These are phyloP conservation scores for Solanum lycopersicoides DNA, from an alignment of 257 asterid genomes.

Conservation along the genomic window DNA sequence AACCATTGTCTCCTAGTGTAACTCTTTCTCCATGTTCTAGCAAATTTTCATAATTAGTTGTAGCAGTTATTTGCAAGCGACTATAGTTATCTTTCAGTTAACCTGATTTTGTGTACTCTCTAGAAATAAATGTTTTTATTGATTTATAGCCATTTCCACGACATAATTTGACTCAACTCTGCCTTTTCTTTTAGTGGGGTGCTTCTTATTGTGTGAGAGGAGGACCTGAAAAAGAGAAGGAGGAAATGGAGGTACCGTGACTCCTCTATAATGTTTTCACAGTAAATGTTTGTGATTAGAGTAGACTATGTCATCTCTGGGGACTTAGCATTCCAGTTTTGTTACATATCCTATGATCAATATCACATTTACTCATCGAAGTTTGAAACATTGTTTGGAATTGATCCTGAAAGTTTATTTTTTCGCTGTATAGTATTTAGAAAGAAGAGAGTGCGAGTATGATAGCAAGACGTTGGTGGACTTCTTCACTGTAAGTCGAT, in stretches of 20 bases:
- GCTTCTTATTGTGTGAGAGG: constrained; percentile 10
- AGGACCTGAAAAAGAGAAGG: constrained; percentile 2
- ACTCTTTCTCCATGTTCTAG: not conserved
- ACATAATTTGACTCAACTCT: not conserved
- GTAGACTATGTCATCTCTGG: not conserved
- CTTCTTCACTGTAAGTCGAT: no score
- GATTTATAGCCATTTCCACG: not conserved
- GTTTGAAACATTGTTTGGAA: no score
- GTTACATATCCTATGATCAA: not conserved
- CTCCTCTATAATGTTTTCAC: not conserved
- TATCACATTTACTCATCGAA: no score
- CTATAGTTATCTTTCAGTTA: no score
- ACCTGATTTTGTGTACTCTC: not conserved
- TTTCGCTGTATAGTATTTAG: no score
- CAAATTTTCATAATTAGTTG: not conserved
- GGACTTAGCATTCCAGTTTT: not conserved
- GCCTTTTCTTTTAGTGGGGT: constrained; percentile 37
- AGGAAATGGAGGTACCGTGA: constrained; percentile 46
- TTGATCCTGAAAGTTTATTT: no score
- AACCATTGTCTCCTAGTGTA: not conserved
- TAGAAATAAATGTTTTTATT: not conserved
- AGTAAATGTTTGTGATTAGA: not conserved
- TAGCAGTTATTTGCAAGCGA: not conserved
- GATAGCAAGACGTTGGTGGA: no score
- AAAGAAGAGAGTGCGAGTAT: no score